Percentiles rank a stretch among this genome's conserved stretches.
phyloP scores from a whole-genome alignment of 148 eudicot species.

The Hydrangea macrophylla region DNA sequence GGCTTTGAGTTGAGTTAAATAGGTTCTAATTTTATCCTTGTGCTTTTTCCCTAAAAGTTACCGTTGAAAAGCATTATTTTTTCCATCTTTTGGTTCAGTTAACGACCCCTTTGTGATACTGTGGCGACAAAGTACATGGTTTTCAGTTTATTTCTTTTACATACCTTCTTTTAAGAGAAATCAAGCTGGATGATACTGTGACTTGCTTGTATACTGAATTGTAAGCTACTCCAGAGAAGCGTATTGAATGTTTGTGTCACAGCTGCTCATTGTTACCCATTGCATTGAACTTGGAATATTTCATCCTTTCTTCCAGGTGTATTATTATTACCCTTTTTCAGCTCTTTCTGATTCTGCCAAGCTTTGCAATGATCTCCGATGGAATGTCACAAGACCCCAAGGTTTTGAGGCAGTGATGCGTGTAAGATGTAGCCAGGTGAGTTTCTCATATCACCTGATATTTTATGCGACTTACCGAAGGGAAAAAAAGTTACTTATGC shows the following conservation, averaged over 20 bases:
- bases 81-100: not conserved
- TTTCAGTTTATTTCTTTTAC: not conserved
- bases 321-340: conserved; percentile 85
- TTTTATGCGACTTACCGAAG: too few species aligned
- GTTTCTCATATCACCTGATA: conserved; percentile 4
- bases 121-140: not conserved
- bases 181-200: not conserved
- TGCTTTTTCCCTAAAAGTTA: not conserved
- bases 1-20: too few species aligned
- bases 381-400: conserved; percentile 97
- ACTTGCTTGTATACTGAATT: not conserved
- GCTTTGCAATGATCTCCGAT: conserved; percentile 94
- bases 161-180: not conserved
- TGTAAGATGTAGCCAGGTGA: conserved; percentile 93
- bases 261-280: not conserved
- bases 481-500: too few species aligned
- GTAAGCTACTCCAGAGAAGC: not conserved
- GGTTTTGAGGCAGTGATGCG: conserved; percentile 99
- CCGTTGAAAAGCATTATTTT: not conserved
- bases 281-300: not conserved
- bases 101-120: not conserved
- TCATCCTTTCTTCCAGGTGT: conserved; percentile 53
- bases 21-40: too few species aligned
- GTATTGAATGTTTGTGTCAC: not conserved
- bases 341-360: conserved; percentile 92